Base-by-base conservation (phyloP, 75 land plant genomes). In the Picea glauca region DNA sequence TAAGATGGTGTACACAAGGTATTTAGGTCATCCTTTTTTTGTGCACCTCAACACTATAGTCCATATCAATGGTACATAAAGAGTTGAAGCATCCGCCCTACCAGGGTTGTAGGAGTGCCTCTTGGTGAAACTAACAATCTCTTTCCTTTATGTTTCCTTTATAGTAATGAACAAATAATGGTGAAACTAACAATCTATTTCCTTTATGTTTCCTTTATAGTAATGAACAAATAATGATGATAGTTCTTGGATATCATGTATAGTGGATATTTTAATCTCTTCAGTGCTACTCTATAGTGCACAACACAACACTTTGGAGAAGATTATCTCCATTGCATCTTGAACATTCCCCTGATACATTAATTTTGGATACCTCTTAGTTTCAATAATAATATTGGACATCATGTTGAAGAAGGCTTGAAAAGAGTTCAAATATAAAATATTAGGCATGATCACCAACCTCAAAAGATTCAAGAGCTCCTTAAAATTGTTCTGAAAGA, bases 141-240 rank as follows among this genome's bases (percentile, higher is more conserved):
- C n/a, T n/a, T n/a, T 72, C 35, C 54, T 62, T 89, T 5, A 91
- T 82, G 3, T 91, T 82, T n/a, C n/a, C n/a, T n/a, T n/a, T n/a
- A n/a, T n/a, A n/a, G n/a, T n/a, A n/a, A n/a, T n/a, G n/a, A n/a
- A 3, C 93, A 80, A 13, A 88, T 75, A 2, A 93, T 88, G 5
- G 96, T 87, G 78, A 88, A 88, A 73, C 93, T 96, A 46, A 87
- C 81, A 35, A 93, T 78, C 91, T 83, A 64, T 93, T 91, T n/a
- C 96, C 98, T 57, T 82, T 90, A 63, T 96, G 89, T 75, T 92
- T 90, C 88, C 21, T 91, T 86, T 9, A 88, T 77, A n/a, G n/a
- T n/a, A n/a, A n/a, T n/a, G n/a, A n/a, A n/a, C n/a, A n/a, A n/a
- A n/a, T n/a, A n/a, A n/a, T 3, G 76, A 58, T 13, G 93, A 91